Evolutionary conservation across 805 yeast species (phyloP).

Genomic region (Clavispora asparagi): DNA sequence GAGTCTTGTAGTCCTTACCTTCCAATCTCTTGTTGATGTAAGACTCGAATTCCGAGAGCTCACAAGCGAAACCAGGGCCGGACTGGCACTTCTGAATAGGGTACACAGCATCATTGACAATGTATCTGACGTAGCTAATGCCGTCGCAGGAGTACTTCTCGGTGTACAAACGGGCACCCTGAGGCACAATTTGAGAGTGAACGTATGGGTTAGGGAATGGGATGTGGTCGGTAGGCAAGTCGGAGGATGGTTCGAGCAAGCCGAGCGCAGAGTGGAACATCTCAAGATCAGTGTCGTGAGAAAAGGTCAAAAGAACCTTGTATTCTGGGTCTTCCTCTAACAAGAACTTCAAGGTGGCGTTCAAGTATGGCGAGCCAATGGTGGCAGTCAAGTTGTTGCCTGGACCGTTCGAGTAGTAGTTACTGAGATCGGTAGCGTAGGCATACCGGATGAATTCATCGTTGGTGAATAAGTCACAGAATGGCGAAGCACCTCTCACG

Average conservation of each 20-base stretch:
- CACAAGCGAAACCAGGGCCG: slow-evolving; percentile 42
- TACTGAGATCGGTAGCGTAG: slow-evolving; percentile 53
- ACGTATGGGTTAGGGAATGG: slow-evolving; percentile 46
- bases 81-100: slow-evolving; percentile 29
- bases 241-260: slow-evolving; percentile 37
- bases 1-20: slow-evolving; percentile 20
- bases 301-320: slow-evolving; percentile 62
- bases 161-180: slow-evolving; percentile 35
- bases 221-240: slow-evolving; percentile 42
- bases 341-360: slow-evolving; percentile 46
- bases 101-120: slow-evolving; percentile 36
- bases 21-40: slow-evolving; percentile 25
- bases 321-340: slow-evolving; percentile 37
- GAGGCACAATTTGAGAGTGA: slow-evolving; percentile 34
- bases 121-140: slow-evolving; percentile 31
- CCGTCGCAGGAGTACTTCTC: slow-evolving; percentile 31
- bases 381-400: slow-evolving; percentile 56
- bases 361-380: slow-evolving; percentile 53
- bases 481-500: slow-evolving; percentile 58
- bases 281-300: slow-evolving; percentile 69
- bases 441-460: slow-evolving; percentile 61
- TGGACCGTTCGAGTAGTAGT: slow-evolving; percentile 59
- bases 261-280: slow-evolving; percentile 64
- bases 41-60: slow-evolving; percentile 29
- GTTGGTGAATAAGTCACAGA: slow-evolving; percentile 64